Evolutionary conservation across 345 rosid species (phyloP), one percentile per base, ranked within the genome.

Genomic region (Atalantia buxifolia): DNA sequence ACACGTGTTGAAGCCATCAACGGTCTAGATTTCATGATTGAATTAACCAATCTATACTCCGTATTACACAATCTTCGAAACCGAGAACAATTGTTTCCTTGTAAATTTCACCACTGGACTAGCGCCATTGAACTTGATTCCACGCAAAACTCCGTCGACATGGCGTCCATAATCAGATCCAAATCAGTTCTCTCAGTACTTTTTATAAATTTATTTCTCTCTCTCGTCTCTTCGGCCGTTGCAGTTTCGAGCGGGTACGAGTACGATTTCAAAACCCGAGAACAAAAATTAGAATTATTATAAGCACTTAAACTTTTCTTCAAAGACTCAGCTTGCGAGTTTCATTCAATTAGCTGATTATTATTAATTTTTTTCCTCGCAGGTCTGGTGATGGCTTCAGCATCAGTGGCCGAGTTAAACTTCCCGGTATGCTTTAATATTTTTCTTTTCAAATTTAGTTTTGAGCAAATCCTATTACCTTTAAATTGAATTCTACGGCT

Each of bases 371-470:
- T n/a, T 21, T 62, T 71, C 74, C 66, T 78, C 76, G 60, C 86
- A 92, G 99, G 86, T 84, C 90, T 66, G 88, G 76, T 18, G 96
- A 94, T 79, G 93, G 95, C 48, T 84, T 82, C 87, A 76, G 88
- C 16, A 90, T 96, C 68, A 92, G 85, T 27, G 99, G 99, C 74
- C 91, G 97, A 74, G 96, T 94, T 36, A 91, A 84, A 88, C 75
- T 94, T 66, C 89, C 86, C 9, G 90, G 99, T 94, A 82, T 4
- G 85, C 25, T 56, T 21, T 28, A 72, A 67, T 62, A 27, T 56
- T 38, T 67, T 22, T 31, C 4, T 22, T 62, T 62, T 64, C 14
- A 25, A 33, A 38, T 61, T 55, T 12, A 75, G 53, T 65, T 31
- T 35, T 27, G 28, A 35, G 60, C 24, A 73, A 74, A 30, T 18